These are phyloP conservation scores for Cordyceps javanica DNA, from an alignment of 2,329 filamentous ascomycete species.

Conservation along the genomic window DNA sequence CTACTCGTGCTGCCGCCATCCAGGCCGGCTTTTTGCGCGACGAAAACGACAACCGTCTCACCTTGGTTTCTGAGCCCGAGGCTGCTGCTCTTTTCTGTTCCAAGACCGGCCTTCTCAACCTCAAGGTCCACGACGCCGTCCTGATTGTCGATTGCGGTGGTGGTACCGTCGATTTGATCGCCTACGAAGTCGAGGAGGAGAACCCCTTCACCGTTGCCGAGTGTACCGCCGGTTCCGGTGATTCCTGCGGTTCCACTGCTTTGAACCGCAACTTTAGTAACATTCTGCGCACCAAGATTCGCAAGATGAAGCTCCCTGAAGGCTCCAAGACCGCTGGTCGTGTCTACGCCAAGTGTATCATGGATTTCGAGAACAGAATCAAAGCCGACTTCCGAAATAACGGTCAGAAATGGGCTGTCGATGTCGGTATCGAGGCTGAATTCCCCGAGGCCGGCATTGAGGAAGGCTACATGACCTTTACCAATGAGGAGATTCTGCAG, in stretches of 20 bases:
- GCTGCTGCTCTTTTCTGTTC: conserved; percentile 96
- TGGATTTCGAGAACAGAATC: conserved; percentile 99
- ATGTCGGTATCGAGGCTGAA: conserved; percentile 96
- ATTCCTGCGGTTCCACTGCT: conserved; percentile 96
- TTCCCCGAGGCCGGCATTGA: conserved; percentile 97
- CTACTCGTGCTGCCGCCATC: conserved; percentile 89
- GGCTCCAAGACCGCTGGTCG: conserved; percentile 96
- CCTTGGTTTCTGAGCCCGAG: conserved; percentile 92
- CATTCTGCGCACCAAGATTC: conserved; percentile 92
- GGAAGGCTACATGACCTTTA: conserved; percentile 99
- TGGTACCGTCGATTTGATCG: conserved; percentile 97
- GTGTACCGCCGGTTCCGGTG: conserved; percentile 93
- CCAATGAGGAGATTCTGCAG: conserved; percentile 97
- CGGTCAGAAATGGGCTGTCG: conserved; percentile 97
- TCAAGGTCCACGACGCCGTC: conserved; percentile 98
- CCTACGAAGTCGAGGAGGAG: conserved; percentile 97
- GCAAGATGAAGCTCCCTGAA: conserved; percentile 98
- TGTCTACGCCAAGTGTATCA: conserved; percentile 98
- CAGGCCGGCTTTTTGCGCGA: conserved; percentile 95
- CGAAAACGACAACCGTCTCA: conserved; percentile 94
- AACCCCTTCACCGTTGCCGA: conserved; percentile 95
- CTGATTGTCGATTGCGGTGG: conserved; percentile 97
- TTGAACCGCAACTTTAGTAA: conserved; percentile 98
- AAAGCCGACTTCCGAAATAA: conserved; percentile 99
- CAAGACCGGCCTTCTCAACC: conserved; percentile 89